Conservation (phyloP, 345 rosid genomes). For the Alliaria petiolata region DNA sequence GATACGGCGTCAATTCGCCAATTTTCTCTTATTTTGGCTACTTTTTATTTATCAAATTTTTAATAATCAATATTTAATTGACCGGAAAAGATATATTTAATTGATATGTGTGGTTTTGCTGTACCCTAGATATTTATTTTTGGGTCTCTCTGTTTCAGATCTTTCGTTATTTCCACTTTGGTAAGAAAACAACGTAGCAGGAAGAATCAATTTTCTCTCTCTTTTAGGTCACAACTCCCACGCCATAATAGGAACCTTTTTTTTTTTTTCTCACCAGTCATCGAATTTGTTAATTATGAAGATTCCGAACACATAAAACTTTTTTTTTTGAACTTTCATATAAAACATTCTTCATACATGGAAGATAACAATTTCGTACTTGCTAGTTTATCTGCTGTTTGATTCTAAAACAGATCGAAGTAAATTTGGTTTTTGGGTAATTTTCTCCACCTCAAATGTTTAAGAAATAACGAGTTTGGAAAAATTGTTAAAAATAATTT, state of each 20-base stretch:
- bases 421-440: not conserved
- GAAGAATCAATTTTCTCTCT: conserved; percentile 5
- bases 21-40: no score
- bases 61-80: not conserved
- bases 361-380: not conserved
- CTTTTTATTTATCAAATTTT: not conserved
- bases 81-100: not conserved
- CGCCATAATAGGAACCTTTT: not conserved
- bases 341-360: not conserved
- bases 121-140: conserved; percentile 1
- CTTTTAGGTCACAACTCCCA: not conserved
- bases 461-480: no score
- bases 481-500: no score
- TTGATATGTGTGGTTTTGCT: conserved; percentile 9
- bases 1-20: no score
- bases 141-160: not conserved
- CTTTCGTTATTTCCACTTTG: conserved; percentile 16
- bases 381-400: not conserved
- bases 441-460: no score
- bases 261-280: not conserved
- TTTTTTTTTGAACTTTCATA: no score
- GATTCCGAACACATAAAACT: not conserved
- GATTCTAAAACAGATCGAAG: not conserved
- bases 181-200: conserved; percentile 13
- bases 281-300: not conserved